Conservation (phyloP, 1,284 basidiomycete genomes). For the Anthracocystis setariae region DNA sequence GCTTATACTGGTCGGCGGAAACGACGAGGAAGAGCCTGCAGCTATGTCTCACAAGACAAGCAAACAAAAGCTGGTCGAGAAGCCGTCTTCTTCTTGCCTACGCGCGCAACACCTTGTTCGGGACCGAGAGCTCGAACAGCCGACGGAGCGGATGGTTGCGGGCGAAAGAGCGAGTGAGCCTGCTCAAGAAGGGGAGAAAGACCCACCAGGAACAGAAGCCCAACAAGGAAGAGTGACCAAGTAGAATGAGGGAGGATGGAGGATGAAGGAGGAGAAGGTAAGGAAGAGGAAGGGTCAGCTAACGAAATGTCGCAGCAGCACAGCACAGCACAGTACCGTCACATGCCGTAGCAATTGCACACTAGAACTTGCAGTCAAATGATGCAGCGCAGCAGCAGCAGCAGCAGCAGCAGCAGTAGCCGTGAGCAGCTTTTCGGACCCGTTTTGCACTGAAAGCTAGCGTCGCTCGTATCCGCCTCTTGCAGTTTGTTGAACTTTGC, state of each 20-base stretch:
- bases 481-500: neutral
- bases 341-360: neutral
- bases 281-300: constrained; percentile 1
- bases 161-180: constrained; percentile 32
- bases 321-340: neutral
- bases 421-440: neutral
- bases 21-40: constrained; percentile 13
- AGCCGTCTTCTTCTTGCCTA: constrained; percentile 32
- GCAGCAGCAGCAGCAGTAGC: neutral
- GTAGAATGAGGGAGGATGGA: constrained; percentile 3
- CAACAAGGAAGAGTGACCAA: constrained; percentile 40
- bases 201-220: constrained; percentile 30
- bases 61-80: constrained; percentile 7
- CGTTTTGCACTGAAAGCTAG: neutral
- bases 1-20: constrained; percentile 8
- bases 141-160: constrained; percentile 1
- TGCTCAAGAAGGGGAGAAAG: constrained; percentile 31
- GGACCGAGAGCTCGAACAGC: constrained; percentile 14
- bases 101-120: constrained; percentile 17
- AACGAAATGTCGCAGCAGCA: neutral
- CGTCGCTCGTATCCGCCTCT: neutral
- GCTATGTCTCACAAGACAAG: constrained; percentile 14
- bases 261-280: constrained; percentile 17
- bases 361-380: too few species aligned
- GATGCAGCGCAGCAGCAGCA: neutral